Base-by-base conservation (phyloP, 73 alveolate species). In the Effrenium voratum region DNA sequence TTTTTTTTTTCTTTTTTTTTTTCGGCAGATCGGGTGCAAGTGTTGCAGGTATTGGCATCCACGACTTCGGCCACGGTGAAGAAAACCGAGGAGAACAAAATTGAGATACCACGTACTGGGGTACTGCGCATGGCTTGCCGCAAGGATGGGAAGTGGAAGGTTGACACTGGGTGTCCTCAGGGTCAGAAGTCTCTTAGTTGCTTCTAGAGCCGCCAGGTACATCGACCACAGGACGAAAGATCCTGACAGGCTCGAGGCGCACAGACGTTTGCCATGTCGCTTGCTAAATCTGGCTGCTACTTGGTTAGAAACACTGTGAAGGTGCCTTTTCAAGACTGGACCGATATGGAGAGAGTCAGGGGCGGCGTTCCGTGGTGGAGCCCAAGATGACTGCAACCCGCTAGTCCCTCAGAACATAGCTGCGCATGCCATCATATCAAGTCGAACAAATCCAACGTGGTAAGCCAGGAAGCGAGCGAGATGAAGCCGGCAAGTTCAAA, bases 131-230 rank as follows among this genome's bases (percentile, higher is more conserved):
- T 60, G 8, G 12, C 40, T 8, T 60, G 3, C 4, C 28, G 75
- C 75, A 16, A 72, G 82, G 82, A 72, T 34, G 82, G 82, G 49
- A 72, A 72, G 82, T 72, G 82, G 82, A 72, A 72, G 38, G 82
- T 72, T 32, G 82, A 72, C 49, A 72, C 82, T 8, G 82, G 82
- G 82, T 72, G 82, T 47, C 82, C n/a, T n/a, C n/a, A n/a, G n/a
- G n/a, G n/a, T n/a, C n/a, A n/a, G n/a, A n/a, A n/a, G n/a, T n/a
- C n/a, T n/a, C n/a, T n/a, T n/a, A n/a, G n/a, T n/a, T n/a, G n/a
- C n/a, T 36, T 60, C 40, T 3, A 16, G 5, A 5, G 15, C 36
- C 5, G 36, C 75, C 75, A 72, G 82, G 82, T 72, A 72, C 82
- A 72, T 72, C 49, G 82, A 72, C 49, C 47, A 72, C 82, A 72